Evolutionary conservation across 2,329 filamentous ascomycete species (phyloP).

Genomic region (Cercospora janseana): DNA sequence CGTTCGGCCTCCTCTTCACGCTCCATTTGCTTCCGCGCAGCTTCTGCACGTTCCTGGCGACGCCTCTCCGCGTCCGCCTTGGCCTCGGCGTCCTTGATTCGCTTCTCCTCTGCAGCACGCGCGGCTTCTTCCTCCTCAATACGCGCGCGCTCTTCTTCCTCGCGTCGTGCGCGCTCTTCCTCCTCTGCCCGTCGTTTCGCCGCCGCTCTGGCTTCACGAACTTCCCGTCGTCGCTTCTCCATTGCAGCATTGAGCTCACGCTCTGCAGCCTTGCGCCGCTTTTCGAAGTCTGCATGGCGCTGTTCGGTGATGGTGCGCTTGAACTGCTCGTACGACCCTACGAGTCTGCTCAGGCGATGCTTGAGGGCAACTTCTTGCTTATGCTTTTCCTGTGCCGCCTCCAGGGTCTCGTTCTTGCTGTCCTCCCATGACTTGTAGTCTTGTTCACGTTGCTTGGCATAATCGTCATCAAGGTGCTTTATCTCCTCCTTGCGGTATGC

Average conservation of each 20-base stretch:
- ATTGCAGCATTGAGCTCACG: slow-evolving; percentile 92
- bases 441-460: slow-evolving; percentile 73
- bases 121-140: slow-evolving; percentile 84
- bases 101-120: slow-evolving; percentile 74
- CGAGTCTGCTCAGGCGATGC: slow-evolving; percentile 81
- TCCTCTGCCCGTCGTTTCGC: slow-evolving; percentile 85
- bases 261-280: slow-evolving; percentile 85
- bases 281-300: slow-evolving; percentile 93
- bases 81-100: slow-evolving; percentile 54
- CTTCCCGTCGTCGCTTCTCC: slow-evolving; percentile 79
- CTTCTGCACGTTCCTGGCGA: slow-evolving; percentile 53
- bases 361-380: slow-evolving; percentile 89
- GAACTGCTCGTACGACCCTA: slow-evolving; percentile 82
- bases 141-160: slow-evolving; percentile 80
- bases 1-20: slow-evolving; percentile 86
- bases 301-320: slow-evolving; percentile 77
- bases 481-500: slow-evolving; percentile 93
- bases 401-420: slow-evolving; percentile 72
- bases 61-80: slow-evolving; percentile 65
- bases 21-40: slow-evolving; percentile 39
- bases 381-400: slow-evolving; percentile 82
- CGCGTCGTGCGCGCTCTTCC: slow-evolving; percentile 70
- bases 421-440: slow-evolving; percentile 80
- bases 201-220: slow-evolving; percentile 74
- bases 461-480: slow-evolving; percentile 86